Evolutionary conservation across 2,329 filamentous ascomycete species (phyloP).

Genomic region (Microdochium bolleyi): DNA sequence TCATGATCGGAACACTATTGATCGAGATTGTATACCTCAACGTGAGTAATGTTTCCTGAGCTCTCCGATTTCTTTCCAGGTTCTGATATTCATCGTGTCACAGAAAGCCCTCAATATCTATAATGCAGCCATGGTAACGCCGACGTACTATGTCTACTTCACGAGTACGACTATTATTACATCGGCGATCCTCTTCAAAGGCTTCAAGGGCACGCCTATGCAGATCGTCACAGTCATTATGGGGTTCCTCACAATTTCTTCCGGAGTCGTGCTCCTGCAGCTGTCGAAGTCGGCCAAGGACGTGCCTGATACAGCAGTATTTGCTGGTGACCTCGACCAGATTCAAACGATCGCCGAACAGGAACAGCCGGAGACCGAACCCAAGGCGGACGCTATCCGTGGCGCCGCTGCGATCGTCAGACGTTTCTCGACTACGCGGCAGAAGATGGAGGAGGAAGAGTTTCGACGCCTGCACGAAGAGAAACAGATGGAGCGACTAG

Average conservation of each 20-base stretch:
- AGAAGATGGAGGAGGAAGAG: constrained; percentile 74
- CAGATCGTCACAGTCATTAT: constrained; percentile 85
- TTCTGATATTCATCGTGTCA: constrained; percentile 19
- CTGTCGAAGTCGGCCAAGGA: constrained; percentile 98
- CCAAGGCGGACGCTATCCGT: constrained; percentile 92
- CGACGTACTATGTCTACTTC: constrained; percentile 98
- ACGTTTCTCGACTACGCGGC: constrained; percentile 66
- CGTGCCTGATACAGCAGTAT: constrained; percentile 86
- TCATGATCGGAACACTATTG: constrained; percentile 80
- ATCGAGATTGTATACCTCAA: constrained; percentile 96
- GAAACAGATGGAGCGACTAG: constrained; percentile 60
- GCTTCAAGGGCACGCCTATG: constrained; percentile 78
- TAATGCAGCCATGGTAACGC: constrained; percentile 93
- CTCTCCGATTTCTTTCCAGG: neutral
- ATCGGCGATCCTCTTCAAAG: constrained; percentile 83
- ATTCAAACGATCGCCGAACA: constrained; percentile 92
- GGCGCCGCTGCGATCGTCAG: constrained; percentile 83
- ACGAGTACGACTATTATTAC: constrained; percentile 93
- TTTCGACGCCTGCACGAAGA: constrained; percentile 73
- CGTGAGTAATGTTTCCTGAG: constrained; percentile 53
- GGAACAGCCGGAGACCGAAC: constrained; percentile 92
- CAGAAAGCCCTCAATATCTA: constrained; percentile 98
- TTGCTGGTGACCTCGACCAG: constrained; percentile 88
- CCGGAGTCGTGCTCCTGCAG: constrained; percentile 85
- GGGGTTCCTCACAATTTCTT: constrained; percentile 89